Conservation (phyloP, 768 basidiomycete genomes). For the Tubosaeta sp. region DNA sequence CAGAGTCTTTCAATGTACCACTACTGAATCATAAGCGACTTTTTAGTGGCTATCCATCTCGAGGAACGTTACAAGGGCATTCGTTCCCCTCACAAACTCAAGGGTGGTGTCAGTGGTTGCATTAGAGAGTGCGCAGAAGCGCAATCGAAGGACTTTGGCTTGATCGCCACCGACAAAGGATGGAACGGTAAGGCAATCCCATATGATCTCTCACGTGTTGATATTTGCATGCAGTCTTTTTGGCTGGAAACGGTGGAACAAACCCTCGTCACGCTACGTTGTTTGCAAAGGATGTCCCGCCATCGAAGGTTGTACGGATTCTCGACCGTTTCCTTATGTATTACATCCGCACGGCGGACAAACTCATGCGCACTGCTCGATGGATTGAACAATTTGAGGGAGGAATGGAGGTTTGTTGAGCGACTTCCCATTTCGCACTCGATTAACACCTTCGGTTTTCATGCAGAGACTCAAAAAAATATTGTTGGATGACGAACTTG, state of each 20-base stretch:
- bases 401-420: slow-evolving; percentile 48
- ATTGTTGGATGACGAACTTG: slow-evolving; percentile 65
- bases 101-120: slow-evolving; percentile 74
- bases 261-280: slow-evolving; percentile 59
- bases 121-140: slow-evolving; percentile 77
- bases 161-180: slow-evolving; percentile 77
- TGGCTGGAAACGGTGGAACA: slow-evolving; percentile 69
- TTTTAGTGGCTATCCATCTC: slow-evolving; percentile 56
- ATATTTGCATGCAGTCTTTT: slow-evolving; percentile 28
- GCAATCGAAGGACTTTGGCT: slow-evolving; percentile 68
- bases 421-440: not conserved
- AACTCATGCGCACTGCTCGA: slow-evolving; percentile 64
- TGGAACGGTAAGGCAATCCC: slow-evolving; percentile 50
- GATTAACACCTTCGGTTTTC: not conserved
- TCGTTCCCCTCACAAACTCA: slow-evolving; percentile 67
- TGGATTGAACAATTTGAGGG: slow-evolving; percentile 73
- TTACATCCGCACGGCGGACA: slow-evolving; percentile 72
- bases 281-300: slow-evolving; percentile 64
- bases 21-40: not conserved
- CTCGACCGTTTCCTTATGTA: slow-evolving; percentile 63
- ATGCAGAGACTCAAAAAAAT: slow-evolving; percentile 55
- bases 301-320: slow-evolving; percentile 54
- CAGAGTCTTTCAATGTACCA: not conserved
- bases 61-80: slow-evolving; percentile 73
- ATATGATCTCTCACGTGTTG: not conserved